Evolutionary conservation across 345 rosid species (phyloP).

Genomic region (Salix udensis): DNA sequence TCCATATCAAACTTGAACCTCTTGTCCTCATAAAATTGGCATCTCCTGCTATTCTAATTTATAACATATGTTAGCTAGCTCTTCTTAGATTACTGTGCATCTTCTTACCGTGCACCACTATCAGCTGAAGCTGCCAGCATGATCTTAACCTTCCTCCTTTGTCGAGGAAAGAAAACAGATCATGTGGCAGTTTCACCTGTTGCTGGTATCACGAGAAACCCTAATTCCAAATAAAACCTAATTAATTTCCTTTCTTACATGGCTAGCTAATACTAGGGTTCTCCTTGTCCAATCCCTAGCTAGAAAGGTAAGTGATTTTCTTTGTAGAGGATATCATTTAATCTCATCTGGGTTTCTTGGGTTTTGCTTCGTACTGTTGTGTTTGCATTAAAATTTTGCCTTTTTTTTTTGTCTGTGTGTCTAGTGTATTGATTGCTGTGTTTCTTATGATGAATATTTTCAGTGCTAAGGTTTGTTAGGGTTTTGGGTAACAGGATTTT

Average conservation of each 20-base stretch:
- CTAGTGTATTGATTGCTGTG: conserved; percentile 8
- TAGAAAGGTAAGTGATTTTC: conserved; percentile 14
- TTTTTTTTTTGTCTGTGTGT: background rate
- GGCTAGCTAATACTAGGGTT: conserved; percentile 4
- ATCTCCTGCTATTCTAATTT: background rate
- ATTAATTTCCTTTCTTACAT: background rate
- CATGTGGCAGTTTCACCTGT: conserved; percentile 90
- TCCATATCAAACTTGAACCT: background rate
- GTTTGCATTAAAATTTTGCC: background rate
- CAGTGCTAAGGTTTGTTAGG: conserved; percentile 12
- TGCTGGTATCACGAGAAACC: conserved; percentile 58
- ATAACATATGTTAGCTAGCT: background rate
- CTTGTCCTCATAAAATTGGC: background rate
- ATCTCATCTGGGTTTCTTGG: conserved; percentile 22
- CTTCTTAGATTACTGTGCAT: background rate
- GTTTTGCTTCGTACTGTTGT: background rate
- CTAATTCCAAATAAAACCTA: conserved; percentile 26
- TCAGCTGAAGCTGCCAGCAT: conserved; percentile 99
- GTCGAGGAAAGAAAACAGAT: conserved; percentile 45
- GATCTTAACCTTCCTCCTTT: conserved; percentile 38
- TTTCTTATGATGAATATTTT: background rate
- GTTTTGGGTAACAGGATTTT: conserved; percentile 27
- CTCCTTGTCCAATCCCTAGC: conserved; percentile 17
- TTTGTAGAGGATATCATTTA: conserved; percentile 6
- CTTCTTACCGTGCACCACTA: conserved; percentile 31